Evolutionary conservation across 192 early-diverging fungal genomes (phyloP).

Genomic region (Coemansia sp.): DNA sequence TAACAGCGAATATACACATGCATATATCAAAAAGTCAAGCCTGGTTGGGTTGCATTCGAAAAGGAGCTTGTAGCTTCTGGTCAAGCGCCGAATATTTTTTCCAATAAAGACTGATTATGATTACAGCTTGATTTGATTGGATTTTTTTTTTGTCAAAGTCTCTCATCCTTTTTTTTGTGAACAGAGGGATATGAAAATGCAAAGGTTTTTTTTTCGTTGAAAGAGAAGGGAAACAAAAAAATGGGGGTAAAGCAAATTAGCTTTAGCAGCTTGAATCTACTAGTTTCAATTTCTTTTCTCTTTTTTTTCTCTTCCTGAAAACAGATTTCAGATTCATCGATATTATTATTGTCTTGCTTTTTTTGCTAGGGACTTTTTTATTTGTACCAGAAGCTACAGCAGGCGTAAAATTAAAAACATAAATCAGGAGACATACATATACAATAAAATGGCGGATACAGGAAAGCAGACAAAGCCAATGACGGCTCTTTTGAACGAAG

Average conservation of each 20-base stretch:
- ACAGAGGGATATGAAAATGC: too few species aligned
- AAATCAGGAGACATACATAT: background rate
- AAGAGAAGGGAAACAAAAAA: background rate
- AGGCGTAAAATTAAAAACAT: background rate
- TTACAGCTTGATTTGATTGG: background rate
- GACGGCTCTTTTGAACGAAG: slow-evolving; percentile 47
- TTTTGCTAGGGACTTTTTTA: background rate
- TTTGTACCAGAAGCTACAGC: background rate
- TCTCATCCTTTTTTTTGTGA: too few species aligned
- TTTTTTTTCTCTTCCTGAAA: too few species aligned
- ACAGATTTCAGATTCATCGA: too few species aligned
- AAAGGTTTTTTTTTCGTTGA: too few species aligned
- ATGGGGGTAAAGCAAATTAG: too few species aligned
- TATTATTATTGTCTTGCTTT: background rate
- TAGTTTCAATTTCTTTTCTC: background rate
- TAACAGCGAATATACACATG: too few species aligned
- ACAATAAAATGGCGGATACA: slow-evolving; percentile 13
- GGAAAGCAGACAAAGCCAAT: slow-evolving; percentile 50
- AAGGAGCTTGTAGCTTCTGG: too few species aligned
- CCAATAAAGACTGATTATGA: too few species aligned
- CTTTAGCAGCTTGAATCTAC: background rate
- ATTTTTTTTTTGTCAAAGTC: background rate
- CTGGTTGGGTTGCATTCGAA: too few species aligned
- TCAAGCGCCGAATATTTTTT: too few species aligned
- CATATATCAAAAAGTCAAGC: too few species aligned